These are phyloP conservation scores for Phytopythium delawarense DNA, from an alignment of 352 stramenopile species.

Conservation along the genomic window DNA sequence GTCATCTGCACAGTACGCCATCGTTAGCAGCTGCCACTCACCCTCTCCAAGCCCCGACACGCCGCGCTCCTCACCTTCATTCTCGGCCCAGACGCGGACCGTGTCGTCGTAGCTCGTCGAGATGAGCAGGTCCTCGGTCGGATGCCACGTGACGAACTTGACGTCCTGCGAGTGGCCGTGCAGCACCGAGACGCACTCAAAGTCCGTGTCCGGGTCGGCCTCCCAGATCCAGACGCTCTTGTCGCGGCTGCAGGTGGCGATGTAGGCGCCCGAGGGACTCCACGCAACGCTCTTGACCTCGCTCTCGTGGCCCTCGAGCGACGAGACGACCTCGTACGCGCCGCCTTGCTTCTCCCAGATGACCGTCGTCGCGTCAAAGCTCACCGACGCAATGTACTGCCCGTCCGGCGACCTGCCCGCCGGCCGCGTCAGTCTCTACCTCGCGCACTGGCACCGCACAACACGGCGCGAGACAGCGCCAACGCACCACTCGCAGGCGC, in stretches of 20 bases:
- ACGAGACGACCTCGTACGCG: conserved; percentile 93
- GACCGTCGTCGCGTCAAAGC: conserved; percentile 95
- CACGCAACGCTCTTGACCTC: conserved; percentile 97
- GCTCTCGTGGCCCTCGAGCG: conserved; percentile 97
- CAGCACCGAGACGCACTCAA: conserved; percentile 97
- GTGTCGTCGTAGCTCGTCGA: conserved; percentile 96
- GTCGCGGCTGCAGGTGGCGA: conserved; percentile 98
- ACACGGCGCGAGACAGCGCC: background rate
- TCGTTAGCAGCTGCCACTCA: background rate
- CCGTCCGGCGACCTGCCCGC: conserved; percentile 61
- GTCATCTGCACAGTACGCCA: conserved; percentile 63
- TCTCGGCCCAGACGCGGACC: conserved; percentile 93
- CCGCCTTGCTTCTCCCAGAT: conserved; percentile 91
- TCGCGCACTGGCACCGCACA: background rate
- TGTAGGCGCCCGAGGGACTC: conserved; percentile 89
- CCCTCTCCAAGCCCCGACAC: background rate
- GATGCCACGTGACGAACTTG: conserved; percentile 94
- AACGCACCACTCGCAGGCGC: conserved; percentile 90
- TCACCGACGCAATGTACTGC: conserved; percentile 91
- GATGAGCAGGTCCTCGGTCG: conserved; percentile 78
- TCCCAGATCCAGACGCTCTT: conserved; percentile 99
- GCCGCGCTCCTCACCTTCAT: conserved; percentile 41
- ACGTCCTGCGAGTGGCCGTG: conserved; percentile 96
- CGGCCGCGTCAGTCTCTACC: background rate
- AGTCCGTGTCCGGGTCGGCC: conserved; percentile 91